Percentiles rank a stretch among this genome's conserved stretches.
phyloP scores from a whole-genome alignment of 129 eudicot species.

The Dittrichia graveolens region DNA sequence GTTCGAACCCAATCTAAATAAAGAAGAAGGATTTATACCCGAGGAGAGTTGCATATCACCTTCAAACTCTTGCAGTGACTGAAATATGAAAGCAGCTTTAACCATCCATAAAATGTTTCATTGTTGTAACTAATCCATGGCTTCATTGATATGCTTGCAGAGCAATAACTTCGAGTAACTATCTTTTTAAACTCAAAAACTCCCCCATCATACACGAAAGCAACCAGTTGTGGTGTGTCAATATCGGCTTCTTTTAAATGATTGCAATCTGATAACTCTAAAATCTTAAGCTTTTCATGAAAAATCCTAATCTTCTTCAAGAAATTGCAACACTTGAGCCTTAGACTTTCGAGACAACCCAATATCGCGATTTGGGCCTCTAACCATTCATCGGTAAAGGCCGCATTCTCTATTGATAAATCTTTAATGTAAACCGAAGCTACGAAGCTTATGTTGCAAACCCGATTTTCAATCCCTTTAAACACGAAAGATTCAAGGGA shows the following conservation, averaged over 20 bases:
- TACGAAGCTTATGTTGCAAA: conserved; percentile 13
- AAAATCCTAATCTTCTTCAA: conserved; percentile 23
- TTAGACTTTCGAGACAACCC: conserved; percentile 27
- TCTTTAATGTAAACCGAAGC: conserved; percentile 8
- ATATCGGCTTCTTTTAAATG: conserved; percentile 26
- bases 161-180: conserved; percentile 18
- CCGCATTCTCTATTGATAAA: conserved; percentile 5
- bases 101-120: conserved; percentile 17
- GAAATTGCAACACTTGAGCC: conserved; percentile 19
- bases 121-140: conserved; percentile 5
- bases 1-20: too few species aligned
- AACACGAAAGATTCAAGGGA: conserved; percentile 26
- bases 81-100: conserved; percentile 37
- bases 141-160: conserved; percentile 14
- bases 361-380: conserved; percentile 10
- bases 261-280: conserved; percentile 21
- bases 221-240: conserved; percentile 28
- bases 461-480: not conserved
- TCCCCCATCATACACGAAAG: conserved; percentile 35
- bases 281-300: conserved; percentile 29
- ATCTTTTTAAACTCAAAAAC: conserved; percentile 8
- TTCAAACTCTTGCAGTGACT: conserved; percentile 30
- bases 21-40: conserved; percentile 23
- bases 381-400: conserved; percentile 27
- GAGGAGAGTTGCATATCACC: conserved; percentile 14